Conservation (phyloP, 768 basidiomycete species). For the Trametes gibbosa region DNA sequence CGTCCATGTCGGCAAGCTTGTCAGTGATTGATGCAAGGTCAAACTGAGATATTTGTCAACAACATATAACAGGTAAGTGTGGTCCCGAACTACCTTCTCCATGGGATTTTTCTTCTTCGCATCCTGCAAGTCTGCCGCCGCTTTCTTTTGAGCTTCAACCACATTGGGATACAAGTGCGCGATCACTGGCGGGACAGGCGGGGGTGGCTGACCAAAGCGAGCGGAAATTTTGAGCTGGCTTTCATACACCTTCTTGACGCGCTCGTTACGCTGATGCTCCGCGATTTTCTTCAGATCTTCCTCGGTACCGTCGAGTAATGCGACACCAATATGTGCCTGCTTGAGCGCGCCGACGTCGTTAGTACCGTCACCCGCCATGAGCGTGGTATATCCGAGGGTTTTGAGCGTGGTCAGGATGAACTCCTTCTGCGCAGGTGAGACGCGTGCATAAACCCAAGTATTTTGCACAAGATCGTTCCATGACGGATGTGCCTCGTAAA, state of each 20-base stretch:
- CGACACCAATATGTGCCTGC: constrained; percentile 96
- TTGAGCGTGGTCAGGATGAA: constrained; percentile 90
- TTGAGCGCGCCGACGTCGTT: constrained; percentile 99
- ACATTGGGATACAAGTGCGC: constrained; percentile 87
- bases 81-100: constrained; percentile 65
- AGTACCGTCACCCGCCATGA: constrained; percentile 99
- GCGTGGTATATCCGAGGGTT: constrained; percentile 82
- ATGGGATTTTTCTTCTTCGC: constrained; percentile 83
- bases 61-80: background rate
- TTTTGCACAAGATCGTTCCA: constrained; percentile 87
- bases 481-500: constrained; percentile 66
- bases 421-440: constrained; percentile 95
- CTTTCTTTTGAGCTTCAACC: constrained; percentile 85
- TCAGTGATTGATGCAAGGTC: constrained; percentile 77
- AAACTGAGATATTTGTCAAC: constrained; percentile 48
- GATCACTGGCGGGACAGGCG: constrained; percentile 86
- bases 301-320: constrained; percentile 83
- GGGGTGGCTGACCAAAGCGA: constrained; percentile 90
- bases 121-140: constrained; percentile 56
- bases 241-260: constrained; percentile 96
- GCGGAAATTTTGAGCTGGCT: constrained; percentile 88
- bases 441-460: constrained; percentile 98
- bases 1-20: constrained; percentile 89
- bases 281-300: constrained; percentile 94
- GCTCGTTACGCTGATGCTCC: constrained; percentile 84